A percentile compares a stretch with the other conserved stretches of the same genome.
These are phyloP conservation scores for Termitomyces sp. DNA, from an alignment of 768 basidiomycete genomes.

Conservation along the genomic window DNA sequence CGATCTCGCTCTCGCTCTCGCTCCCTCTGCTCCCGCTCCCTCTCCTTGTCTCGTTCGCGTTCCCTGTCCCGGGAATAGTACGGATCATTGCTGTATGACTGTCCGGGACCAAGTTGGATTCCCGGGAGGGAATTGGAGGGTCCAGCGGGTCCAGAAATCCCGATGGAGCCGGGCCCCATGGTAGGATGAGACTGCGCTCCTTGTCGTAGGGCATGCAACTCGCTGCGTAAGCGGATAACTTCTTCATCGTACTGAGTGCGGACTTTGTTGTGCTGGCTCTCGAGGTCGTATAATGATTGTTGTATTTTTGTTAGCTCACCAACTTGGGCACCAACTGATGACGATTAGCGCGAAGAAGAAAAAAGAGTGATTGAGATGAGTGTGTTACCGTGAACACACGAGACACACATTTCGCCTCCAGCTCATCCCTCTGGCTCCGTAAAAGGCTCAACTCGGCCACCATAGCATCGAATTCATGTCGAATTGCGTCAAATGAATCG, in stretches of 20 bases:
- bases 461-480: slow-evolving; percentile 79
- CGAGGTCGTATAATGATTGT: slow-evolving; percentile 14
- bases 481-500: slow-evolving; percentile 76
- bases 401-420: slow-evolving; percentile 77
- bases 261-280: slow-evolving; percentile 13
- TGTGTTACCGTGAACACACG: neutral
- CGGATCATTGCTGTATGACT: slow-evolving; percentile 15
- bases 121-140: slow-evolving; percentile 15
- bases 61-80: slow-evolving; percentile 20
- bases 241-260: slow-evolving; percentile 15
- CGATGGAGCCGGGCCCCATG: slow-evolving; percentile 13
- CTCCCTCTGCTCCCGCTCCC: slow-evolving; percentile 18
- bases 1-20: slow-evolving; percentile 34
- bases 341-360: neutral
- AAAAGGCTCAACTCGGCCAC: slow-evolving; percentile 59
- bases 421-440: slow-evolving; percentile 81
- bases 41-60: slow-evolving; percentile 20
- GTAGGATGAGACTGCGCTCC: slow-evolving; percentile 19
- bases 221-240: slow-evolving; percentile 9
- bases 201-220: slow-evolving; percentile 10
- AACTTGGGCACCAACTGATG: slow-evolving; percentile 9
- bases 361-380: neutral
- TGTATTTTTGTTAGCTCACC: slow-evolving; percentile 12
- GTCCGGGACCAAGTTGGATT: slow-evolving; percentile 10
- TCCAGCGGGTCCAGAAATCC: slow-evolving; percentile 13